phyloP scores from a whole-genome alignment of 306 rosid genomes.

The Dalbergia cultrata region DNA sequence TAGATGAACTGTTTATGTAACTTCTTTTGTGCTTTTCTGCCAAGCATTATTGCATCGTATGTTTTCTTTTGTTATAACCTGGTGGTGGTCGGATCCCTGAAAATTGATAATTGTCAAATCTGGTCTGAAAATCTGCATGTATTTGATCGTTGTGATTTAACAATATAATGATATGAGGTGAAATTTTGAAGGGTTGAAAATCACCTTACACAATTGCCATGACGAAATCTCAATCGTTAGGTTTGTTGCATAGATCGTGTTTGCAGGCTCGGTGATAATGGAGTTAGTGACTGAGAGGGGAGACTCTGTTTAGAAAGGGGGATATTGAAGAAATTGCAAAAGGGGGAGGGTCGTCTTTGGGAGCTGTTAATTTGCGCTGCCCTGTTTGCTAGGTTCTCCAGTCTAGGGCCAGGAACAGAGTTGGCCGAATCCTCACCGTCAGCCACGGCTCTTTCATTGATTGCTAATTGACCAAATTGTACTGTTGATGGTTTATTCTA shows the following conservation, averaged over 20 bases:
- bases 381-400: conserved; percentile 66
- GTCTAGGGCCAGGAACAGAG: conserved; percentile 71
- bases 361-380: conserved; percentile 60
- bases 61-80: too few relatives aligned
- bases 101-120: not conserved
- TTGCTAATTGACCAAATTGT: conserved; percentile 81
- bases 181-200: too few relatives aligned
- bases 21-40: not conserved
- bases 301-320: conserved; percentile 81
- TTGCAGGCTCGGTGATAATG: conserved; percentile 72
- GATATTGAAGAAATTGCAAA: conserved; percentile 72
- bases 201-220: too few relatives aligned
- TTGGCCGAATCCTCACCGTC: conserved; percentile 69
- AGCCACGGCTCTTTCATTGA: conserved; percentile 76
- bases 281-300: conserved; percentile 70
- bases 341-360: conserved; percentile 70
- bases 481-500: conserved; percentile 88
- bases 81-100: too few relatives aligned
- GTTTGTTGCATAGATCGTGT: conserved; percentile 64
- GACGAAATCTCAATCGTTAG: too few relatives aligned
- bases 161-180: too few relatives aligned
- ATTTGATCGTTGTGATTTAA: not conserved
- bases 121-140: not conserved
- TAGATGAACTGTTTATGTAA: too few relatives aligned
- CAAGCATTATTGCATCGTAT: not conserved